Conservation (phyloP, 2,329 filamentous ascomycete species). For the Pyrenophora seminiperda region DNA sequence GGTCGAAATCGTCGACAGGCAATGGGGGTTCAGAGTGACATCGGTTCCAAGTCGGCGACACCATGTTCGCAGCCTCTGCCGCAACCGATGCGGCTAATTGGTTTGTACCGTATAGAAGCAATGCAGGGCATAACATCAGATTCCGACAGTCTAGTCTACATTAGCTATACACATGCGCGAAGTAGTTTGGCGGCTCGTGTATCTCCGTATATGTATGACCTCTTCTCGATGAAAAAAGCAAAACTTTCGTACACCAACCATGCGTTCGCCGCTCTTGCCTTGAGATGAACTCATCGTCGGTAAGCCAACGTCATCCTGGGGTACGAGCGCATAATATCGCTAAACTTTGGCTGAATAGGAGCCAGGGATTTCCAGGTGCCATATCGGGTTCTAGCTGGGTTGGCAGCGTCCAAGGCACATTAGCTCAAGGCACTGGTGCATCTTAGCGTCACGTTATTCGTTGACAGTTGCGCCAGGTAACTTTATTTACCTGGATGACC, state of each 20-base stretch:
- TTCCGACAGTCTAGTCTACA: neutral
- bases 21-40: neutral
- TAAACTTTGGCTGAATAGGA: constrained; percentile 6
- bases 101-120: neutral
- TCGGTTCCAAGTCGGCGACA: constrained; percentile 11
- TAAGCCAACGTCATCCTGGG: constrained; percentile 5
- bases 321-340: constrained; percentile 5
- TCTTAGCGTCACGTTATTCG: constrained; percentile 6
- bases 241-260: neutral
- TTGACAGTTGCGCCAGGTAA: constrained; percentile 3
- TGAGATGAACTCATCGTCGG: neutral
- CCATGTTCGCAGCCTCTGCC: neutral
- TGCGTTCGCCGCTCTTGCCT: neutral
- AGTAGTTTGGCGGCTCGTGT: neutral
- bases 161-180: neutral
- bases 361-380: constrained; percentile 1
- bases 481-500: constrained; percentile 5
- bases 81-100: neutral
- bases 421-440: neutral
- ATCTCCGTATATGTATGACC: too few species aligned
- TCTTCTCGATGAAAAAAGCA: constrained; percentile 3
- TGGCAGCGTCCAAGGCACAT: neutral
- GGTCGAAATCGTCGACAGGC: constrained; percentile 1
- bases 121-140: neutral
- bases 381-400: constrained; percentile 7